Percentiles rank a stretch among this genome's conserved stretches.
Evolutionary conservation across 2,329 filamentous ascomycete genomes (phyloP).

Genomic region (Cladosporium sp.): DNA sequence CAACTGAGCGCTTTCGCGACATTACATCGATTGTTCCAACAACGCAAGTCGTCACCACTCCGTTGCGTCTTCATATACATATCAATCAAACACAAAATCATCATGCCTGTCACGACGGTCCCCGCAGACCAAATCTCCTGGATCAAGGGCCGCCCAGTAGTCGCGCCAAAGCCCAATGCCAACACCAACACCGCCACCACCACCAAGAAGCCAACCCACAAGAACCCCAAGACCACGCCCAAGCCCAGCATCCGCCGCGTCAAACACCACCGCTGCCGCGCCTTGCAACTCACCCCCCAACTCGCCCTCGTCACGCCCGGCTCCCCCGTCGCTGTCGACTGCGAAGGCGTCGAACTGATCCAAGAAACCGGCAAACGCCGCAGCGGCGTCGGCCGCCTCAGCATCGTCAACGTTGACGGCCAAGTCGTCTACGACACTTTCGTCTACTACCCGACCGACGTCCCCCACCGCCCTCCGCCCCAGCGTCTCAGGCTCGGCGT

Average conservation of each 20-base stretch:
- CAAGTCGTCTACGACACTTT: constrained; percentile 16
- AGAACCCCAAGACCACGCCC: background rate
- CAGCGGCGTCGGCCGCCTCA: constrained; percentile 12
- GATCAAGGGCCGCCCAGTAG: background rate
- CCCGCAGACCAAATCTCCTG: background rate
- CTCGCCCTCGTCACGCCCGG: constrained; percentile 5
- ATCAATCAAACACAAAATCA: background rate
- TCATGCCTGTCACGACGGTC: background rate
- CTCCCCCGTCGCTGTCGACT: constrained; percentile 6
- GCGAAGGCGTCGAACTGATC: background rate
- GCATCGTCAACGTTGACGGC: constrained; percentile 1
- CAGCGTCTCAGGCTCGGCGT: background rate
- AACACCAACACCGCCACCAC: background rate
- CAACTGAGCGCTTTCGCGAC: background rate
- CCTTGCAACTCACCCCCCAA: background rate
- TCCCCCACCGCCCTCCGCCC: background rate
- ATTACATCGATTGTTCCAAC: background rate
- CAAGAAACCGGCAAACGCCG: background rate
- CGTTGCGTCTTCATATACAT: background rate
- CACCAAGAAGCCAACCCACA: background rate
- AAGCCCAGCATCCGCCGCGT: background rate
- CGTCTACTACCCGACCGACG: background rate
- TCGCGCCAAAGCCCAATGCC: background rate
- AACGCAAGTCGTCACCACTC: background rate
- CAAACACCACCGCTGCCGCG: background rate